Evolutionary conservation across 1,284 basidiomycete genomes (phyloP).

Genomic region (Apiotrichum mycotoxinovorans): DNA sequence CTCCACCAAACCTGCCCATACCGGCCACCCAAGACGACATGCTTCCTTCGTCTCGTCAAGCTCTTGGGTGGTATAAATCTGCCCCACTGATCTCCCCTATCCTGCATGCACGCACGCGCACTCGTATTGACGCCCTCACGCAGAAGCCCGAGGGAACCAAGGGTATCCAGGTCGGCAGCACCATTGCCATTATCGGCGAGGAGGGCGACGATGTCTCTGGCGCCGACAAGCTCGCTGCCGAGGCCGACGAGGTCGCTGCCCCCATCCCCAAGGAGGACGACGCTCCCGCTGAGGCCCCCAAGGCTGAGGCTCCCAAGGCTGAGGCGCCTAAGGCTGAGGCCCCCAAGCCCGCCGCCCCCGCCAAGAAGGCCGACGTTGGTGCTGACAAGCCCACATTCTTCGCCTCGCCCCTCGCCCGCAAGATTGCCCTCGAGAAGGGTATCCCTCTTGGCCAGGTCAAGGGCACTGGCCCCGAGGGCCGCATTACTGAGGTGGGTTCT

Average conservation of each 20-base stretch:
- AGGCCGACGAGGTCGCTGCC: constrained; percentile 36
- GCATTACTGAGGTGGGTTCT: constrained; percentile 72
- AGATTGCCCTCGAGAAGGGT: constrained; percentile 91
- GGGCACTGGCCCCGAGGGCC: constrained; percentile 88
- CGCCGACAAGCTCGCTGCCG: constrained; percentile 70
- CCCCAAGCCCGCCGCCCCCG: neutral
- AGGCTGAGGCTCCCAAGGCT: constrained; percentile 51
- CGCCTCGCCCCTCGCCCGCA: constrained; percentile 91
- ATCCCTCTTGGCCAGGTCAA: constrained; percentile 88
- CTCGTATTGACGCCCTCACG: neutral
- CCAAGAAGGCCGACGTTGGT: constrained; percentile 13
- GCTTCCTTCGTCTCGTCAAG: too few relatives aligned
- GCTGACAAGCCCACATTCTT: constrained; percentile 68
- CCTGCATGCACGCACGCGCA: neutral
- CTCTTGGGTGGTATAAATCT: too few relatives aligned
- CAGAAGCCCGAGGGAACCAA: constrained; percentile 69
- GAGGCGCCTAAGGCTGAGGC: constrained; percentile 43
- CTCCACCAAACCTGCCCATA: neutral
- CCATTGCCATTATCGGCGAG: constrained; percentile 87
- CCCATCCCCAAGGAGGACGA: constrained; percentile 47
- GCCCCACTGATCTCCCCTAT: neutral
- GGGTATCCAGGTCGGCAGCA: constrained; percentile 74
- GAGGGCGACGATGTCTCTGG: constrained; percentile 88
- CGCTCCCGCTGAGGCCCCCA: constrained; percentile 41
- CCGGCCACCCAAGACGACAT: neutral